phyloP scores from a whole-genome alignment of 2,329 filamentous ascomycete genomes.

The Epichloe sibirici region DNA sequence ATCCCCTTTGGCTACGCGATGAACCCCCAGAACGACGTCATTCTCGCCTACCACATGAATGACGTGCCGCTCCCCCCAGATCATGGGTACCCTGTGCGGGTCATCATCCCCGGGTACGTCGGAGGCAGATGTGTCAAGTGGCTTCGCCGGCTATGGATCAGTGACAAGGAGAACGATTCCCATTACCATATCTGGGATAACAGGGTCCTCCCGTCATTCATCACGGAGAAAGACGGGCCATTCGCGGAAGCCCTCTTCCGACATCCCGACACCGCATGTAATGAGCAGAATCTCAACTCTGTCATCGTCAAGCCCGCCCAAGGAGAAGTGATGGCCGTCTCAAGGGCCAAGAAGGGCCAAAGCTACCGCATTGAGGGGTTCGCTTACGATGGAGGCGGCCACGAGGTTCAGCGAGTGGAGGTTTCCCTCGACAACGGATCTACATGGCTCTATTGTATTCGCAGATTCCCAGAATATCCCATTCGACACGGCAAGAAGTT shows the following conservation, averaged over 20 bases:
- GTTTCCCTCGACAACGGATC: constrained; percentile 33
- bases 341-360: constrained; percentile 22
- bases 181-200: constrained; percentile 34
- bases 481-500: constrained; percentile 40
- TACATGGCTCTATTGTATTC: constrained; percentile 24
- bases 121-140: constrained; percentile 35
- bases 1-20: constrained; percentile 33
- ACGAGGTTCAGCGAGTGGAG: constrained; percentile 36
- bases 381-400: constrained; percentile 37
- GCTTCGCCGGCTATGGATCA: constrained; percentile 29
- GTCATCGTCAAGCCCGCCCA: constrained; percentile 33
- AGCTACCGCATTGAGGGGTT: constrained; percentile 19
- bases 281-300: constrained; percentile 37
- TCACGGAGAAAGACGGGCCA: constrained; percentile 34
- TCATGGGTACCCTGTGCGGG: constrained; percentile 31
- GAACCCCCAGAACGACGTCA: background rate
- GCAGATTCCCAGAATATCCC: constrained; percentile 31
- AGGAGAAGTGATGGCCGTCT: constrained; percentile 29
- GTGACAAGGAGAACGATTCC: constrained; percentile 29
- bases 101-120: constrained; percentile 30
- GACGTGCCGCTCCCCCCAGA: constrained; percentile 26
- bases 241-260: constrained; percentile 33
- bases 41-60: constrained; percentile 28
- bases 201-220: constrained; percentile 35
- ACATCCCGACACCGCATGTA: constrained; percentile 35